Conservation (phyloP, 2,329 filamentous ascomycete genomes). For the Elsinoe arachidis region DNA sequence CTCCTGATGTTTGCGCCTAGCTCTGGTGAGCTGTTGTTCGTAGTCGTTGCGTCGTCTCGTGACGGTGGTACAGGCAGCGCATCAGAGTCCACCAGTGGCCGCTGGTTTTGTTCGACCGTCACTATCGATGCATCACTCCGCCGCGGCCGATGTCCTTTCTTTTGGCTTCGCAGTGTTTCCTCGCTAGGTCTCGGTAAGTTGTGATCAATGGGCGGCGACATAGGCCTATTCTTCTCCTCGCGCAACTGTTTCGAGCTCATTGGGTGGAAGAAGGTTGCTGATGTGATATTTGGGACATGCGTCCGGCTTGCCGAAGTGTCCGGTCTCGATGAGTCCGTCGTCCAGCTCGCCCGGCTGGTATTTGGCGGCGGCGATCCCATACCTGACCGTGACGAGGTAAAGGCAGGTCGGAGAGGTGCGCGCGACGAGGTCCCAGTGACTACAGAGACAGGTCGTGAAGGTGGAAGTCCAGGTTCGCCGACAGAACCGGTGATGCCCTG, state of each 20-base stretch:
- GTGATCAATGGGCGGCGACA: slow-evolving; percentile 21
- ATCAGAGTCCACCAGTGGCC: slow-evolving; percentile 33
- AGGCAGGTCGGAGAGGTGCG: slow-evolving; percentile 8
- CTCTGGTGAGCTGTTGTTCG: slow-evolving; percentile 32
- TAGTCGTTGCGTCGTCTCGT: slow-evolving; percentile 60
- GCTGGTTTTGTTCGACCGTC: slow-evolving; percentile 29
- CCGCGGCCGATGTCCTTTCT: slow-evolving; percentile 41
- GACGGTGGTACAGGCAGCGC: slow-evolving; percentile 54
- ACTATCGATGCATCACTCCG: slow-evolving; percentile 52
- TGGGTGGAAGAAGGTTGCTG: slow-evolving; percentile 86
- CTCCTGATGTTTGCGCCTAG: neutral
- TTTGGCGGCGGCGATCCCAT: slow-evolving; percentile 19
- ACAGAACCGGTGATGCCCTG: slow-evolving; percentile 34
- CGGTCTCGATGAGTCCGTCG: slow-evolving; percentile 34
- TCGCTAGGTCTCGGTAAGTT: slow-evolving; percentile 19
- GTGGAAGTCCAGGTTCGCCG: slow-evolving; percentile 41
- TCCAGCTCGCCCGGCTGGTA: slow-evolving; percentile 16
- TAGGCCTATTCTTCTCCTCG: slow-evolving; percentile 19
- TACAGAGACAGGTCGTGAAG: slow-evolving; percentile 38
- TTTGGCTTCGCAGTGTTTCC: slow-evolving; percentile 22
- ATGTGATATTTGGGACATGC: slow-evolving; percentile 81
- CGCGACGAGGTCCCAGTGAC: slow-evolving; percentile 23
- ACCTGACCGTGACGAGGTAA: slow-evolving; percentile 12
- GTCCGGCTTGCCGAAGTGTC: slow-evolving; percentile 66
- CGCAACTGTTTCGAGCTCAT: slow-evolving; percentile 88